Conservation (phyloP, 768 basidiomycete genomes). For the Rickenella mellea region DNA sequence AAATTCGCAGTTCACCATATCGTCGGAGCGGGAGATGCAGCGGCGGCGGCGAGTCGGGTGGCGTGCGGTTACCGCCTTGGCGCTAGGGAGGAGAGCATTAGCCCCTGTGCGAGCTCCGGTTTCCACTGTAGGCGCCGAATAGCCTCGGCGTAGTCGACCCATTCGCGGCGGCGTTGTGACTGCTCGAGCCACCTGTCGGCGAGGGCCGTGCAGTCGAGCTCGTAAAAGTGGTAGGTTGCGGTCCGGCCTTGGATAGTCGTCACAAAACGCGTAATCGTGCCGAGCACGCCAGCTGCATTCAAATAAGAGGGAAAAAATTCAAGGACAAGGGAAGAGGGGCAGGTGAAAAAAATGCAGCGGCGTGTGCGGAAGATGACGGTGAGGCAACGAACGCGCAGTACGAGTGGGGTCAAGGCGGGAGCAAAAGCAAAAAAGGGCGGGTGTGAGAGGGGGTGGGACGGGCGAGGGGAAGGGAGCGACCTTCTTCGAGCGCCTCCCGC, state of each 20-base stretch:
- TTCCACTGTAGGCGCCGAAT: constrained; percentile 72
- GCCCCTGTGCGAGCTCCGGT: constrained; percentile 69
- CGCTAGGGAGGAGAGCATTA: constrained; percentile 63
- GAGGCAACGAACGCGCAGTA: constrained; percentile 20
- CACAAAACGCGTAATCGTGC: constrained; percentile 77
- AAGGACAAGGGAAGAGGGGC: constrained; percentile 16
- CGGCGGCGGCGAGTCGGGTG: not conserved
- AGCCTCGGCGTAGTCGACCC: constrained; percentile 85
- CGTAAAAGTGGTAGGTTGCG: constrained; percentile 84
- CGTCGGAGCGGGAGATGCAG: not conserved
- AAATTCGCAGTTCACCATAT: too few species aligned
- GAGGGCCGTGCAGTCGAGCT: constrained; percentile 70
- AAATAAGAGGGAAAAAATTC: constrained; percentile 16
- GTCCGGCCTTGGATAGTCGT: constrained; percentile 73
- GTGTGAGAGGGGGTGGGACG: constrained; percentile 57
- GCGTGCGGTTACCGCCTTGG: constrained; percentile 31
- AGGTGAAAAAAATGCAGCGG: constrained; percentile 16
- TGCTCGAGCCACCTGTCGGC: constrained; percentile 78
- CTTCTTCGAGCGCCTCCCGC: constrained; percentile 92
- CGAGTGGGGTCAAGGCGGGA: constrained; percentile 5
- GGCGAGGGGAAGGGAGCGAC: constrained; percentile 78
- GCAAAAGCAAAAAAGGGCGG: constrained; percentile 5
- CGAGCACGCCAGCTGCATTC: constrained; percentile 74
- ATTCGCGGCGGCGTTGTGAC: constrained; percentile 72
- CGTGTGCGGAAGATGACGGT: constrained; percentile 26